Base-by-base conservation (phyloP, 768 basidiomycete species). In the Dacryopinax primogenitus region DNA sequence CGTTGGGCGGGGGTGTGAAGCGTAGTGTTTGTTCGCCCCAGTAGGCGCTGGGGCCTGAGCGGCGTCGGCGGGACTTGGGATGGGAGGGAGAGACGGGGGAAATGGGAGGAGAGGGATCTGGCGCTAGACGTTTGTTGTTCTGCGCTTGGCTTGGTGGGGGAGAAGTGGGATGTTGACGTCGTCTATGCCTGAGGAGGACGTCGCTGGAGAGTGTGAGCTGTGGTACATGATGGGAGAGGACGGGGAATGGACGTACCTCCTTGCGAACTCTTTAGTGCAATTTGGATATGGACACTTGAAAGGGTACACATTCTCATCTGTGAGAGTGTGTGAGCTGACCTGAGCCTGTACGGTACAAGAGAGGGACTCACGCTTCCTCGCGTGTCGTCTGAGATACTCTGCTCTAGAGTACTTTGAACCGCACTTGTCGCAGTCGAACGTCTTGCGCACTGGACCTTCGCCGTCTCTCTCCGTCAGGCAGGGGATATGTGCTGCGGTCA, bases 371-470 rank as follows among this genome's bases (percentile, higher is more conserved):
- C 51, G 51, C 30, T 58, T 58, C 51, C 51, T 26, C 26, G 51
- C 51, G 30, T 58, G 51, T 13, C 51, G 11, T 30, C 51, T 58
- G 26, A 58, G 51, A 30, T 58, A 58, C 51, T 58, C 51, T 32
- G 51, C 51, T 11, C 51, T 11, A 30, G 51, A 58, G 51, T 58
- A 58, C 51, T 58, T 58, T 32, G 51, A 58, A 3, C 51, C 51
- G 51, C 51, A 58, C 51, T 30, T 58, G 51, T 58, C 51, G 51
- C 51, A 58, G 51, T 58, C 51, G 30, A 58, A 58, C 26, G 51
- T 58, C 51, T 58, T 58, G 26, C 51, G 23, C 13, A 30, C 4
- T 11, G 51, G 26, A 18, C 13, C 16, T 15, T 13, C 13, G 13
- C 26, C 2, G 41, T 6, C 4, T n/a, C 18, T 6, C 7, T 15